Evolutionary conservation across 2,329 filamentous ascomycete genomes (phyloP).

Genomic region (Lachnellula hyalina): DNA sequence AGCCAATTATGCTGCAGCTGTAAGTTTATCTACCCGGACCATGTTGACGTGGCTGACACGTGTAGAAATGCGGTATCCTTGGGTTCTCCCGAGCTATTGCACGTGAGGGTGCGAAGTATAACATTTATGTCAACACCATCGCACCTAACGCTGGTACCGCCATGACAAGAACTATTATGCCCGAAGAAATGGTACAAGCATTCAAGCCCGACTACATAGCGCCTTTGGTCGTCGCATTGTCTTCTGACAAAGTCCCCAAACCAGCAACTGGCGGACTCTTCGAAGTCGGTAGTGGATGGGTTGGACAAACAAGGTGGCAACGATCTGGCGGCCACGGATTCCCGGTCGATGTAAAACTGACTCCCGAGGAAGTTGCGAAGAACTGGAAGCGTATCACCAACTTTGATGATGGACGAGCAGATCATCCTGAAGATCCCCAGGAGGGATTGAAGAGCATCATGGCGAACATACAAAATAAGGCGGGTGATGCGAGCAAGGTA

Average conservation of each 20-base stretch:
- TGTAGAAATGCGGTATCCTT: slow-evolving; percentile 81
- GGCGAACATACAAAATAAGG: slow-evolving; percentile 80
- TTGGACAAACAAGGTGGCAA: slow-evolving; percentile 90
- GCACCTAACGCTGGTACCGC: slow-evolving; percentile 94
- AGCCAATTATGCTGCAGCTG: slow-evolving; percentile 90
- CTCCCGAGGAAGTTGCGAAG: slow-evolving; percentile 75
- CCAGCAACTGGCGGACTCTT: slow-evolving; percentile 83
- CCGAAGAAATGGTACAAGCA: slow-evolving; percentile 94
- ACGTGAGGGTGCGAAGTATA: slow-evolving; percentile 91
- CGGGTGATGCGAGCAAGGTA: slow-evolving; percentile 51
- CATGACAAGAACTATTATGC: slow-evolving; percentile 91
- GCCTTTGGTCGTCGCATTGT: slow-evolving; percentile 80
- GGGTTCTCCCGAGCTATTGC: slow-evolving; percentile 92
- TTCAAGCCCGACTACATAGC: slow-evolving; percentile 99
- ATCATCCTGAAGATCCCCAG: slow-evolving; percentile 75
- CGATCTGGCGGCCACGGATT: slow-evolving; percentile 84
- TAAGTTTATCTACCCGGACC: slow-evolving; percentile 44
- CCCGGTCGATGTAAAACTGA: slow-evolving; percentile 77
- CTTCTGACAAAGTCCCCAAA: slow-evolving; percentile 79
- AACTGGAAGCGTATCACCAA: slow-evolving; percentile 74
- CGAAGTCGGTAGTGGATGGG: slow-evolving; percentile 94
- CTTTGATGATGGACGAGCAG: slow-evolving; percentile 83
- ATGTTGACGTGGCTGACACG: slow-evolving; percentile 15
- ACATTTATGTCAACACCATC: slow-evolving; percentile 97
- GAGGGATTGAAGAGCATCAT: slow-evolving; percentile 73